phyloP scores from a whole-genome alignment of 306 rosid genomes.

The Cicer yamashitae region DNA sequence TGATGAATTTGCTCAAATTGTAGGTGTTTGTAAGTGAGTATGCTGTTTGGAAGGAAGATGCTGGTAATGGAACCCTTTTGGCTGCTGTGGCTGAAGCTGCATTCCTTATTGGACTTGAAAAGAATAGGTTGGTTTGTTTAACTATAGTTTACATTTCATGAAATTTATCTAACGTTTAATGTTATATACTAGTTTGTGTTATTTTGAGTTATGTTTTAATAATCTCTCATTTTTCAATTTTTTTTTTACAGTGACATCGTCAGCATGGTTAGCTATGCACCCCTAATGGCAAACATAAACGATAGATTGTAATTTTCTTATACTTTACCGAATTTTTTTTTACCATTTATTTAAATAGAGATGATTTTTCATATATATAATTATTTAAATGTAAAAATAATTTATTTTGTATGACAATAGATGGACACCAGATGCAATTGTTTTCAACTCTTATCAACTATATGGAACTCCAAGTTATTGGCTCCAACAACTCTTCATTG shows the following conservation, averaged over 20 bases:
- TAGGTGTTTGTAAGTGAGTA: constrained; percentile 94
- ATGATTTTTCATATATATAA: too few relatives aligned
- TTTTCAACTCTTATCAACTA: constrained; percentile 58
- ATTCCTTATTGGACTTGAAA: constrained; percentile 82
- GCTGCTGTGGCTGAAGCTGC: constrained; percentile 82
- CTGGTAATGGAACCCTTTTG: constrained; percentile 62
- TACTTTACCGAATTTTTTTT: neutral
- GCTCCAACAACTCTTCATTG: constrained; percentile 58
- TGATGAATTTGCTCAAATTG: neutral
- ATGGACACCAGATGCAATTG: constrained; percentile 82
- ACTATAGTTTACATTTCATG: too few relatives aligned
- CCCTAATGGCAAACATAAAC: constrained; percentile 68
- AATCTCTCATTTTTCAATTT: neutral
- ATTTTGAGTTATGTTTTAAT: neutral
- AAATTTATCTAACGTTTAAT: neutral
- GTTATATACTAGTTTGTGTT: neutral
- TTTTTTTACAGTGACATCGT: constrained; percentile 59
- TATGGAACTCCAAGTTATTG: constrained; percentile 90
- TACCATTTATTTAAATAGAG: too few relatives aligned
- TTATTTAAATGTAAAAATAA: neutral
- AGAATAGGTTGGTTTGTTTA: constrained; percentile 61
- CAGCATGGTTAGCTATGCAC: constrained; percentile 82
- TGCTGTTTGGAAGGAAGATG: constrained; percentile 72
- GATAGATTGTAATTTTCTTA: constrained; percentile 53
- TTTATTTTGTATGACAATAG: constrained; percentile 31